Base-by-base conservation (phyloP, 1,139 yeast species). In the Meyerozyma athensensis region DNA sequence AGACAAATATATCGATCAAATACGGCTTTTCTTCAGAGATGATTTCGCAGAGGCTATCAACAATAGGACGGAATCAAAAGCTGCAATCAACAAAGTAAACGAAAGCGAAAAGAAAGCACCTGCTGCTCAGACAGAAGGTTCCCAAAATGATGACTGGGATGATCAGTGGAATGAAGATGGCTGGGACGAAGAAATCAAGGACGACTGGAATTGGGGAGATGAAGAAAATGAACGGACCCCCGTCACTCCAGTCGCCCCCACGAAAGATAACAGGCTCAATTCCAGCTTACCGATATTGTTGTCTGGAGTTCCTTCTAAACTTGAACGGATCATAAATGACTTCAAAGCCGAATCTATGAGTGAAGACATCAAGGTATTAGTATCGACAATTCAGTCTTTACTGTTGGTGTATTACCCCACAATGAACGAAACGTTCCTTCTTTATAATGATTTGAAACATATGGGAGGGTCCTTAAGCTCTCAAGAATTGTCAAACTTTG, bases 361-460 rank as follows among this genome's bases (percentile, higher is more conserved):
- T 26, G 48, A 34, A 8, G 23, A 34, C 39, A 41, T 22, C n/a
- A 36, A 20, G 2, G 43, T 44, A 20, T 42, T 36, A 8, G 26
- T 28, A 5, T 4, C 9, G 8, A 19, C 65, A 1, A 56, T 68
- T 5, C 49, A 59, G 24, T 58, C 74, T 3, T 45, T 69, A 30
- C 51, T 70, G 10, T 44, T 58, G 7, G 48, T 60, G 4, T 49
- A 56, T 5, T 69, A 70, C 44, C 72, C 74, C 0, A 41, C 55
- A 0, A 38, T 59, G 2, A 47, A 56, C 4, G 45, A 56, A 23
- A 67, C 73, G 24, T 68, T 63, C 36, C 40, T 67, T 17, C 47
- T 65, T 20, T 59, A 51, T 40, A 69, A 69, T 42, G 76, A 70
- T 39, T 52, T 68, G 35, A 46, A 48, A 21, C 58, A 55, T 23